Percentiles rank a stretch among this genome's conserved stretches.
Conservation (phyloP, 108 stramenopile species). For the Nannochloropsis gaditana region DNA sequence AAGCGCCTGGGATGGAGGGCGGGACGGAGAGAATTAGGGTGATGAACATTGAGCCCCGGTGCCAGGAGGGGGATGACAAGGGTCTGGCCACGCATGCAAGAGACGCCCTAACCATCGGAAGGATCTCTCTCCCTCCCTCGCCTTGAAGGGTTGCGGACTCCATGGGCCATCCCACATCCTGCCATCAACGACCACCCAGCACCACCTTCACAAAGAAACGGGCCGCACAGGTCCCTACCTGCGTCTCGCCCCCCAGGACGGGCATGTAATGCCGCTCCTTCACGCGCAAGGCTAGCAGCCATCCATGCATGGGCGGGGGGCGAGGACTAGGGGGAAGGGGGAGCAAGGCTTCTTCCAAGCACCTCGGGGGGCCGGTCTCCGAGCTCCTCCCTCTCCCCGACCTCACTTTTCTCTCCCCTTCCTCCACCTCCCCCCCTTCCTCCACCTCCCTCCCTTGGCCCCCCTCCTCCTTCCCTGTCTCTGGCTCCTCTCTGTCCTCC, state of each 20-base stretch:
- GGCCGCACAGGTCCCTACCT: neutral
- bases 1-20: neutral
- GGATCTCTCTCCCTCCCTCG: neutral
- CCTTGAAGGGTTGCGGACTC: neutral
- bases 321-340: neutral
- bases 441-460: neutral
- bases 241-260: neutral
- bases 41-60: neutral
- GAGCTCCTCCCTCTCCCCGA: too few species aligned
- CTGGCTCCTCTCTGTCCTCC: too few species aligned
- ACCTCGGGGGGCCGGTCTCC: neutral
- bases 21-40: neutral
- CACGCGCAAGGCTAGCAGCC: neutral
- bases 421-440: neutral
- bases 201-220: too few species aligned
- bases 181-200: too few species aligned
- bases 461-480: neutral
- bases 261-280: neutral
- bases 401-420: neutral
- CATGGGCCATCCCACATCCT: too few species aligned
- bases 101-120: neutral
- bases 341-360: constrained; percentile 8
- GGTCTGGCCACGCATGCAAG: neutral
- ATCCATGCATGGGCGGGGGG: neutral
- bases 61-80: neutral